Percentiles rank a stretch among this genome's conserved stretches.
Conservation (phyloP, 2,329 filamentous ascomycete species). For the Hypoxylon sp. region DNA sequence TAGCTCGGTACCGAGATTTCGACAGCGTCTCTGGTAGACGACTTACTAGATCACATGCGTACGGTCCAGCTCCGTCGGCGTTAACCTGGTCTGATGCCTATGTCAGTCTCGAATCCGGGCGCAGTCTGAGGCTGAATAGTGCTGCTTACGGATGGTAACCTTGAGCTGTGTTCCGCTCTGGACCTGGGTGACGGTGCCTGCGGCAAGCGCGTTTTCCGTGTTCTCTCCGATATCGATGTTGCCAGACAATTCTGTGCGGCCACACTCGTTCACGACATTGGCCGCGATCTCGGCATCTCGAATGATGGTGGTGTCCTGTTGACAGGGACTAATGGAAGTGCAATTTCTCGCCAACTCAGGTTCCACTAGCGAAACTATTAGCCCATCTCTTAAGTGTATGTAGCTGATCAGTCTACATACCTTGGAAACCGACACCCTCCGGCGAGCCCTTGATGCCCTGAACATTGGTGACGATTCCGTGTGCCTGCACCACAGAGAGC, state of each 20-base stretch:
- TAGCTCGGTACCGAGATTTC: neutral
- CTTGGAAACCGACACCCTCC: slow-evolving; percentile 58
- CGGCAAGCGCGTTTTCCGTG: slow-evolving; percentile 60
- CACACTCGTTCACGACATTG: slow-evolving; percentile 66
- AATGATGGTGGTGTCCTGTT: slow-evolving; percentile 71
- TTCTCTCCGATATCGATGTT: slow-evolving; percentile 68
- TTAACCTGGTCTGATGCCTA: slow-evolving; percentile 56
- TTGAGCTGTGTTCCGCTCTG: slow-evolving; percentile 53
- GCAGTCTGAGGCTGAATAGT: neutral
- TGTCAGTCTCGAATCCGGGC: slow-evolving; percentile 4
- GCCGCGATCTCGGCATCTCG: slow-evolving; percentile 61
- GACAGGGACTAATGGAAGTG: slow-evolving; percentile 69
- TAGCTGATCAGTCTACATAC: slow-evolving; percentile 42
- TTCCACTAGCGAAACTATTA: slow-evolving; percentile 53
- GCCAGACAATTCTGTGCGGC: slow-evolving; percentile 66
- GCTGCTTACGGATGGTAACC: slow-evolving; percentile 52
- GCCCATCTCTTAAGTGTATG: neutral
- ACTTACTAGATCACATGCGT: slow-evolving; percentile 62
- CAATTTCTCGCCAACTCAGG: slow-evolving; percentile 66
- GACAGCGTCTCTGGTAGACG: too few species aligned
- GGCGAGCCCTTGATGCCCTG: slow-evolving; percentile 57
- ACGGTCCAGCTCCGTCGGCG: slow-evolving; percentile 63
- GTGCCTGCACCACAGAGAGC: slow-evolving; percentile 50
- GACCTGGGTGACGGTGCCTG: slow-evolving; percentile 58
- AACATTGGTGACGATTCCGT: slow-evolving; percentile 57